These are phyloP conservation scores for Ogataea henricii DNA, from an alignment of 805 yeast species.

Conservation along the genomic window DNA sequence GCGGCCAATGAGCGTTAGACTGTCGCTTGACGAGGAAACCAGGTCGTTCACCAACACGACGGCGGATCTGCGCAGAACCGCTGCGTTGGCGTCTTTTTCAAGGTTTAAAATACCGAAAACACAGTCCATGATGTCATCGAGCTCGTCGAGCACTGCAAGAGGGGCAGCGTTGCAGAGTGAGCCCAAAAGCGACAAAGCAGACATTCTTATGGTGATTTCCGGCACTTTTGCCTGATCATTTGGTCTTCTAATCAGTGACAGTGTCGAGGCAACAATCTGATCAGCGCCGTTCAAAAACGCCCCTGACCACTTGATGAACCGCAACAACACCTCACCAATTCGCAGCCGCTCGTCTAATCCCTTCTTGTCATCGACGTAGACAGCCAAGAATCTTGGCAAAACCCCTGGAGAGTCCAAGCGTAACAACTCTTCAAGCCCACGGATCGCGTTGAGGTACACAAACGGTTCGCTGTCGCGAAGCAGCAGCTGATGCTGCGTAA, in stretches of 20 bases:
- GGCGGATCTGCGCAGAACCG: slow-evolving; percentile 73
- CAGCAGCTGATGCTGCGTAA: slow-evolving; percentile 63
- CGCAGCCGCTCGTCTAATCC: slow-evolving; percentile 68
- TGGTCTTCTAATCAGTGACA: slow-evolving; percentile 32
- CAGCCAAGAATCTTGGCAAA: slow-evolving; percentile 12
- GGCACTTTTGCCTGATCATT: slow-evolving; percentile 4
- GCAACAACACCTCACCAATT: slow-evolving; percentile 77
- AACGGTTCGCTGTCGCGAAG: slow-evolving; percentile 82
- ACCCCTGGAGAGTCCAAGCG: slow-evolving; percentile 39
- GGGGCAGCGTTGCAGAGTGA: slow-evolving; percentile 62
- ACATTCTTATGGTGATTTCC: slow-evolving; percentile 74
- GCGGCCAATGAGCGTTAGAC: slow-evolving; percentile 50
- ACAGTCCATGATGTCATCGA: slow-evolving; percentile 70
- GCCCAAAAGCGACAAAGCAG: slow-evolving; percentile 86
- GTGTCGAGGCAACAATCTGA: slow-evolving; percentile 44
- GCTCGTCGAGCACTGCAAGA: slow-evolving; percentile 45
- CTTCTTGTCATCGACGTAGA: slow-evolving; percentile 19
- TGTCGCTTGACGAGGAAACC: slow-evolving; percentile 44
- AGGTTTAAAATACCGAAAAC: slow-evolving; percentile 70
- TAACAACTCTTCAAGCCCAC: slow-evolving; percentile 68
- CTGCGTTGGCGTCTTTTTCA: slow-evolving; percentile 48
- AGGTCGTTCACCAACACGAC: slow-evolving; percentile 67
- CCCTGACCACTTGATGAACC: slow-evolving; percentile 54
- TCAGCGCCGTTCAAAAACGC: slow-evolving; percentile 36
- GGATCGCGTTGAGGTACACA: slow-evolving; percentile 80